These are phyloP conservation scores for Brettanomyces naardenensis DNA, from an alignment of 805 yeast species.

Conservation along the genomic window DNA sequence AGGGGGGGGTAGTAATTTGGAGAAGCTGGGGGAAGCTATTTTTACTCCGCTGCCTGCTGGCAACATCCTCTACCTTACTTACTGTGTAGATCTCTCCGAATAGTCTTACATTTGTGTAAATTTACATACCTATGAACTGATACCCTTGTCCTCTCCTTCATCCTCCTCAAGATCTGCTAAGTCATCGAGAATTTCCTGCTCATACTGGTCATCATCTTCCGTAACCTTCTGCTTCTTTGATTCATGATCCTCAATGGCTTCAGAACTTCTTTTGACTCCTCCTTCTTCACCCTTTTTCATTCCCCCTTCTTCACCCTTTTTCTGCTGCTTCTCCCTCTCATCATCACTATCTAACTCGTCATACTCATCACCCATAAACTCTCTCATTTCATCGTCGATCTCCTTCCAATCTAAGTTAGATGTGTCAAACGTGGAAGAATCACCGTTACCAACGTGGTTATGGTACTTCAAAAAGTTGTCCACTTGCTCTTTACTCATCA, in stretches of 20 bases:
- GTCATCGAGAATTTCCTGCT: slow-evolving; percentile 41
- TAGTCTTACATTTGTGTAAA: too few relatives aligned
- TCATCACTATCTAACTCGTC: slow-evolving; percentile 25
- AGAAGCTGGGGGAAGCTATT: too few relatives aligned
- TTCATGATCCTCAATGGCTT: slow-evolving; percentile 13
- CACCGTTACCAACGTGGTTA: slow-evolving; percentile 27
- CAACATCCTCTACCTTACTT: too few relatives aligned
- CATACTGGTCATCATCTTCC: slow-evolving; percentile 37
- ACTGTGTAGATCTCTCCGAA: too few relatives aligned
- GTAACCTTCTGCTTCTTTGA: slow-evolving; percentile 21
- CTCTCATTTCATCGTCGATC: slow-evolving; percentile 49
- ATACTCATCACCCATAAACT: slow-evolving; percentile 39
- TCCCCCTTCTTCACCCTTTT: neutral
- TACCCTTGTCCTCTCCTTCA: too few relatives aligned
- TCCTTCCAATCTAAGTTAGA: slow-evolving; percentile 43
- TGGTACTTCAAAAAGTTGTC: slow-evolving; percentile 31
- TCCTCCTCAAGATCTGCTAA: slow-evolving; percentile 37
- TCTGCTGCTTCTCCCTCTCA: slow-evolving; percentile 4
- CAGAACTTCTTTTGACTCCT: slow-evolving; percentile 5
- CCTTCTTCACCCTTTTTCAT: slow-evolving; percentile 5
- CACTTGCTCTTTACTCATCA: slow-evolving; percentile 38
- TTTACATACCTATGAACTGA: too few relatives aligned
- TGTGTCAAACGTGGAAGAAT: slow-evolving; percentile 27
- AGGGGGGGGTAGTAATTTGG: too few relatives aligned
- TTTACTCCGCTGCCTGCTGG: too few relatives aligned